These are phyloP conservation scores for Eutrema heterophyllum DNA, from an alignment of 345 rosid genomes.

Conservation along the genomic window DNA sequence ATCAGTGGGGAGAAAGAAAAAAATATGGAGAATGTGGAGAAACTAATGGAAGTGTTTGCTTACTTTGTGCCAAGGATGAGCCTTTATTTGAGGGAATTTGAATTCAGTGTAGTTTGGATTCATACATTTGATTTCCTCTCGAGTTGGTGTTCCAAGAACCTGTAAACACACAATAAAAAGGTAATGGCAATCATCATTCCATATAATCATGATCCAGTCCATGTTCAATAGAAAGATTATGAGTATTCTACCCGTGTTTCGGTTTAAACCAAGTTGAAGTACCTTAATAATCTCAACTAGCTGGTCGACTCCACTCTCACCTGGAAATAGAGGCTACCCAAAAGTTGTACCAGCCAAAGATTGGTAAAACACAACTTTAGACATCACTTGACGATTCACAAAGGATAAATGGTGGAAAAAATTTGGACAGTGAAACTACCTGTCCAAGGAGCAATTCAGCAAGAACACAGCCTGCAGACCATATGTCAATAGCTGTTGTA, in stretches of 20 bases:
- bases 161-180: constrained; percentile 7
- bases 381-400: not conserved
- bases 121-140: constrained; percentile 74
- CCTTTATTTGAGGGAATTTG: constrained; percentile 93
- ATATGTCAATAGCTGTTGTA: constrained; percentile 61
- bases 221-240: not conserved
- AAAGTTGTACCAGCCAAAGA: constrained; percentile 12
- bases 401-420: not conserved
- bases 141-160: constrained; percentile 71
- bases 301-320: constrained; percentile 71
- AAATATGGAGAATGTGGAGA: not conserved
- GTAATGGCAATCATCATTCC: not conserved
- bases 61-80: constrained; percentile 99
- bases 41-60: not conserved
- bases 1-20: not conserved
- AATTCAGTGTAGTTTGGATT: constrained; percentile 69
- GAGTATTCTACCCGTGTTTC: not conserved
- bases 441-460: constrained; percentile 64
- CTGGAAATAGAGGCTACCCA: constrained; percentile 59
- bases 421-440: constrained; percentile 26
- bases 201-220: not conserved
- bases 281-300: constrained; percentile 77
- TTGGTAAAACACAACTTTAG: constrained; percentile 1
- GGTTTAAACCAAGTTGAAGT: not conserved
- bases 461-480: constrained; percentile 74